Base-by-base conservation (phyloP, 108 stramenopile species). In the Cyclotella cryptica region DNA sequence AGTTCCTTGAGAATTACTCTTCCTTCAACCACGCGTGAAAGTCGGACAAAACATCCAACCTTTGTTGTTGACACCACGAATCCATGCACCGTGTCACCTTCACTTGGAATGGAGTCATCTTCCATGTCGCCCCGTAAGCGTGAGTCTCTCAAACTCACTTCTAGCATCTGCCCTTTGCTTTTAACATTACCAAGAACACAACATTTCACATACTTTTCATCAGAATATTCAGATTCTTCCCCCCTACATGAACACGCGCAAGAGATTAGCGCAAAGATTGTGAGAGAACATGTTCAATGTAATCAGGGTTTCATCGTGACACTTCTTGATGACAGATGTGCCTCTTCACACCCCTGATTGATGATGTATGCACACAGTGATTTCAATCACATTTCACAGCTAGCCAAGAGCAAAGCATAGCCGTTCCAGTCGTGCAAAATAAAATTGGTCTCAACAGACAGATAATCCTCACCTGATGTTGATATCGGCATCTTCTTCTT, bases 11-110 rank as follows among this genome's bases (percentile, higher is more conserved):
- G 75, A 42, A 97, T 89, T 0, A 94, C 92, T 51, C 96, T 77
- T 0, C 92, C 97, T 73, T 93, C 90, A 19, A 95, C 85, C 12
- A 71, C 83, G 19, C 90, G 81, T 22, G 91, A 84, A 19, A 99
- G 77, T 0, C 95, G 90, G 12, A 99, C 75, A 69, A 97, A 99
- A 77, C 98, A 99, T 27, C 98, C 97, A 69, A 93, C 91, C 65
- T 90, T 94, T 28, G 85, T 93, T 14, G 97, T 97, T 40, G 70
- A 59, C 3, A 93, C 83, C 9, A 99, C 97, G 83, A 88, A 99
- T 22, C 86, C 97, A 71, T 93, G 88, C 12, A 89, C 88, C 24
- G 85, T 89, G 26, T 92, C 90, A 30, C 90, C 93, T 12, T 59
- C 80, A 22, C 69, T 75, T 27, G 93, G 89, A n/a, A 82, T 54